These are phyloP conservation scores for Agaricus bisporus DNA, from an alignment of 768 basidiomycete genomes.

Conservation along the genomic window DNA sequence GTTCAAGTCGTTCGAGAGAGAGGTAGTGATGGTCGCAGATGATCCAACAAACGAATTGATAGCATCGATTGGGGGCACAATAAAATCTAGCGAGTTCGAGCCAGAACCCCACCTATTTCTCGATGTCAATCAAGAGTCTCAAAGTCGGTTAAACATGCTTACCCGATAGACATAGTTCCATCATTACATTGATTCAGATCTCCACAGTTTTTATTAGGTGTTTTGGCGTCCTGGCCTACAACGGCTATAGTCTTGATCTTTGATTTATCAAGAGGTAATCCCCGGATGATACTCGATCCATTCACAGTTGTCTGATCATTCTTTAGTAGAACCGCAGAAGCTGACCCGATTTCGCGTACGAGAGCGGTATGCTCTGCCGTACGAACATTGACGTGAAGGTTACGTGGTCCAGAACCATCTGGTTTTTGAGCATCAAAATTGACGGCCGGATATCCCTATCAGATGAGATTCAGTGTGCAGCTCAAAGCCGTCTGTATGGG, in stretches of 20 bases:
- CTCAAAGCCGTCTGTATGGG: too few species aligned
- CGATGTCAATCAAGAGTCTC: neutral
- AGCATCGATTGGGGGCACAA: conserved; percentile 42
- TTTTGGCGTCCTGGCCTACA: conserved; percentile 52
- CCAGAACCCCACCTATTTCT: conserved; percentile 42
- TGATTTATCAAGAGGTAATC: conserved; percentile 39
- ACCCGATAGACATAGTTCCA: conserved; percentile 60
- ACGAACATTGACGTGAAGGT: conserved; percentile 37
- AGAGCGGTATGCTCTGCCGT: conserved; percentile 41
- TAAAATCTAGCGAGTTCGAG: conserved; percentile 38
- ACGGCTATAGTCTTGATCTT: conserved; percentile 52
- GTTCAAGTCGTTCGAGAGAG: conserved; percentile 36
- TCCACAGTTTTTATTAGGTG: conserved; percentile 39
- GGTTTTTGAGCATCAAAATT: conserved; percentile 42
- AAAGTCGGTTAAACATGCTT: conserved; percentile 19
- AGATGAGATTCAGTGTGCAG: neutral
- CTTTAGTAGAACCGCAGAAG: conserved; percentile 64
- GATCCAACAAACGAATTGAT: conserved; percentile 32
- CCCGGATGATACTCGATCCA: conserved; percentile 27
- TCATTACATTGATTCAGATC: conserved; percentile 49
- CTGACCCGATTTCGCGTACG: conserved; percentile 57
- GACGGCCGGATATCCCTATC: conserved; percentile 36
- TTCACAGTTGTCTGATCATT: conserved; percentile 41
- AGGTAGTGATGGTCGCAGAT: conserved; percentile 34
- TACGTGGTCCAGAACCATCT: conserved; percentile 38